Evolutionary conservation across 2,329 filamentous ascomycete genomes (phyloP).

Genomic region (Paramyrothecium sp.): DNA sequence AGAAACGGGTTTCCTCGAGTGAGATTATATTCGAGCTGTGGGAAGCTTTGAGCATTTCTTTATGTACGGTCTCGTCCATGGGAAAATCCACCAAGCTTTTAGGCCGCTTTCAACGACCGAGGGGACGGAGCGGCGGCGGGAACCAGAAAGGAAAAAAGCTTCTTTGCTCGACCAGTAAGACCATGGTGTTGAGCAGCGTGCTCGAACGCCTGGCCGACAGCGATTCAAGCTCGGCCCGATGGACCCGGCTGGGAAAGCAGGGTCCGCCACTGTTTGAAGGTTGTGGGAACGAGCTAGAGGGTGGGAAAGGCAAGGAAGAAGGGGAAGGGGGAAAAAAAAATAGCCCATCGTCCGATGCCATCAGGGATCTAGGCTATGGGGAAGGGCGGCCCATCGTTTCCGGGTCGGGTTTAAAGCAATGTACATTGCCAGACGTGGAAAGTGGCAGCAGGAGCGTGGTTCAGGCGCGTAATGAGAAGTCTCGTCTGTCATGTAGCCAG

Average conservation of each 20-base stretch:
- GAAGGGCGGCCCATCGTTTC: too few species aligned
- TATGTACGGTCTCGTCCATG: not conserved
- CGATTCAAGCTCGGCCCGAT: slow-evolving; percentile 2
- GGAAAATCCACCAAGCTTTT: not conserved
- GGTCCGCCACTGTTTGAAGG: slow-evolving; percentile 4
- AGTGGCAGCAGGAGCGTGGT: too few species aligned
- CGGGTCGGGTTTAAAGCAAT: too few species aligned
- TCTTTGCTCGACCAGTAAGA: slow-evolving; percentile 17
- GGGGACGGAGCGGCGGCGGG: not conserved
- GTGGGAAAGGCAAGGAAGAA: not conserved
- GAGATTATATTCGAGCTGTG: too few species aligned
- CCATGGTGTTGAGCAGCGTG: slow-evolving; percentile 18
- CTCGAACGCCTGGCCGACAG: slow-evolving; percentile 23
- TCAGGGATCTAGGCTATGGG: too few species aligned
- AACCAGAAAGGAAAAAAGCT: not conserved
- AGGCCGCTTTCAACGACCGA: not conserved
- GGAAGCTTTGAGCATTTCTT: not conserved
- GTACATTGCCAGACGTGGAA: too few species aligned
- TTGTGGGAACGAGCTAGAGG: slow-evolving; percentile 4
- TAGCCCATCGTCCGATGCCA: too few species aligned
- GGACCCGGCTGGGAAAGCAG: not conserved
- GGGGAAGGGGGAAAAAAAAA: too few species aligned
- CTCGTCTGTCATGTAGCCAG: too few species aligned
- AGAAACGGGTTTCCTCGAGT: too few species aligned
- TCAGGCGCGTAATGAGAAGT: too few species aligned